phyloP scores from a whole-genome alignment of 805 yeast genomes.

The Kluyveromyces starmeri region DNA sequence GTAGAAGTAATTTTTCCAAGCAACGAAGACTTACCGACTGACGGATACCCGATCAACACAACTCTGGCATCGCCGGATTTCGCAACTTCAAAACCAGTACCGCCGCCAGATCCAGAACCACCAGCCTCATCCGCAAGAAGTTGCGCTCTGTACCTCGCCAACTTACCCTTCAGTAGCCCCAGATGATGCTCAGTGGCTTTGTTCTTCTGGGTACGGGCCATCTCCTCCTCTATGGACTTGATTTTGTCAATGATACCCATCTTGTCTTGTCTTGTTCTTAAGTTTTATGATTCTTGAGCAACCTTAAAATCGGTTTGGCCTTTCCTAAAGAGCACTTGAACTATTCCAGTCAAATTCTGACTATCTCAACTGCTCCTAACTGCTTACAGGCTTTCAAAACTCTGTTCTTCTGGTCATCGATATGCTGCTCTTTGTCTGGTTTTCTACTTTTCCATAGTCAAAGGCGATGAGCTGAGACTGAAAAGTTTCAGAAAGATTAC shows the following conservation, averaged over 20 bases:
- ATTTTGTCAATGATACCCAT: constrained; percentile 56
- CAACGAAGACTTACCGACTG: constrained; percentile 93
- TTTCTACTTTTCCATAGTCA: not conserved
- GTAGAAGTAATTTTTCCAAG: constrained; percentile 86
- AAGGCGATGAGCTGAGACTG: no score
- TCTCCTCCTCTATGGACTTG: constrained; percentile 83
- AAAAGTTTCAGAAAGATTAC: no score
- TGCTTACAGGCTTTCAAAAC: no score
- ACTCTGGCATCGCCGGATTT: constrained; percentile 96
- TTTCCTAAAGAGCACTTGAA: no score
- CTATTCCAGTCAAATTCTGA: no score
- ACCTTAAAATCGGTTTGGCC: no score
- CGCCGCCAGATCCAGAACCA: constrained; percentile 62
- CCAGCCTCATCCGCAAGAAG: constrained; percentile 80
- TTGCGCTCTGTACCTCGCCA: constrained; percentile 88
- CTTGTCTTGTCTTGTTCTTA: not conserved
- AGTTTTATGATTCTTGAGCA: no score
- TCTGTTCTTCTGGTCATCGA: no score
- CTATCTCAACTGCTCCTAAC: no score
- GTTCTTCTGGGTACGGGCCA: constrained; percentile 91
- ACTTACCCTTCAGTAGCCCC: constrained; percentile 87
- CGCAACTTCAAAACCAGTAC: constrained; percentile 87
- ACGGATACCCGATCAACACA: constrained; percentile 92
- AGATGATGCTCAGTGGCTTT: constrained; percentile 97
- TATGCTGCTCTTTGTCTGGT: not conserved